Evolutionary conservation across 1,139 yeast genomes (phyloP), one percentile per base, ranked within the genome.

Genomic region (Saccharomyces hybrid): DNA sequence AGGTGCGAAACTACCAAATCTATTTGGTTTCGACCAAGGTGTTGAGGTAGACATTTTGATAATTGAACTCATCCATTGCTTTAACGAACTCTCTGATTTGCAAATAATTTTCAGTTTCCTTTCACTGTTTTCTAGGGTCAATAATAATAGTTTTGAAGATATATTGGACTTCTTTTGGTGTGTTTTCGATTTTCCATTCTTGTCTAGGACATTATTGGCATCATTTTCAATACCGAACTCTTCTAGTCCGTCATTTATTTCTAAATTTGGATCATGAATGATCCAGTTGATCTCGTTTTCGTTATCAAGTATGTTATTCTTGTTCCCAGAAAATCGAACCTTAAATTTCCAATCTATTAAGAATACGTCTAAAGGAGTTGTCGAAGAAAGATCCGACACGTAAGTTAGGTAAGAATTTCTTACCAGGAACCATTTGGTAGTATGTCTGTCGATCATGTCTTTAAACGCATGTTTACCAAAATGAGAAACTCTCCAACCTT

Each of bases 401-500:
- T 88, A 88, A 72, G 88, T 81, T 49, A 95, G 76, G 64, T 89
- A 95, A 2, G 96, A 85, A 64, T 84, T 86, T 57, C 98, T 79
- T 1, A 93, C 81, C 59, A 93, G 74, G 61, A 89, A 82, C 99
- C 99, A 95, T 67, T 93, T 93, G 52, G 85, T 86, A 1, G 93
- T 84, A 61, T 95, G 91, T 69, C 99, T 83, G 61, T 83, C 84
- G 54, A 89, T 85, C 96, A 90, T 89, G 32, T 85, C 89, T 61
- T 80, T 82, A 62, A 89, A 75, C 65, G 89, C 97, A 59, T 83
- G 82, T 8, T 89, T 83, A 58, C 80, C 83, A 71, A 89, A 83
- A 67, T 91, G 97, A 5, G 95, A 88, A 13, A 91, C 96, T 64
- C 96, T 78, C 99, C 99, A 93, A 2, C 98, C 98, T 68, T 88